A percentile compares a stretch with the other conserved stretches of the same genome.
Conservation (phyloP, 2,329 filamentous ascomycete genomes). For the Colletotrichum limetticola region DNA sequence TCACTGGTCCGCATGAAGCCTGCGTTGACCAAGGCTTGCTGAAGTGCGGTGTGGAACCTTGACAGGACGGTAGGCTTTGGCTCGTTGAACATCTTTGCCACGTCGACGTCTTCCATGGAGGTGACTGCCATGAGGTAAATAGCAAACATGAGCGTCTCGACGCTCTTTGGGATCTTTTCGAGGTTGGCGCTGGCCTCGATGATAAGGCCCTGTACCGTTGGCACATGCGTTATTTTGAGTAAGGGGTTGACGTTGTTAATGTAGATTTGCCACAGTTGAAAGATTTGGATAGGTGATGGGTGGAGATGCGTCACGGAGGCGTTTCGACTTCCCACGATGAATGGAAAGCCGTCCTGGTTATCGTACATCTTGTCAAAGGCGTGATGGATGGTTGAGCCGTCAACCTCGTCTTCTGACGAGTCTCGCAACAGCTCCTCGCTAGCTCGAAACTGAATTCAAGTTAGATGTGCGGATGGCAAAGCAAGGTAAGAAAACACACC, state of each 20-base stretch:
- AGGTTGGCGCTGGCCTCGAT: constrained; percentile 70
- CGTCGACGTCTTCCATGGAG: constrained; percentile 67
- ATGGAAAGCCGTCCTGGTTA: constrained; percentile 67
- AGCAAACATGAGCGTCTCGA: constrained; percentile 76
- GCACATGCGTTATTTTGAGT: constrained; percentile 74
- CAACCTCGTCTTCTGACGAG: constrained; percentile 68
- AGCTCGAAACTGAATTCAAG: constrained; percentile 56
- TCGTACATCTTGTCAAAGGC: constrained; percentile 70
- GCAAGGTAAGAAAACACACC: constrained; percentile 44
- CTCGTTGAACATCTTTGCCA: constrained; percentile 61
- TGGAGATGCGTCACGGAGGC: constrained; percentile 59
- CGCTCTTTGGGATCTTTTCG: constrained; percentile 62
- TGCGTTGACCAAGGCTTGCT: constrained; percentile 74
- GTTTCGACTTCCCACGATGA: constrained; percentile 60
- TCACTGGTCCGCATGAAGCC: constrained; percentile 75
- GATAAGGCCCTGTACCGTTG: constrained; percentile 72
- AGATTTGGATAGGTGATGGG: constrained; percentile 67
- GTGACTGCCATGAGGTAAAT: constrained; percentile 70
- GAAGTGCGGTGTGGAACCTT: constrained; percentile 67
- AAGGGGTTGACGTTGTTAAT: constrained; percentile 76
- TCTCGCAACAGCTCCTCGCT: constrained; percentile 60
- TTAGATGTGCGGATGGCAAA: constrained; percentile 1
- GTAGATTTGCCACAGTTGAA: constrained; percentile 76
- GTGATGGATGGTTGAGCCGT: constrained; percentile 65
- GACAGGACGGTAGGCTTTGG: constrained; percentile 60